phyloP scores from a whole-genome alignment of 2,329 filamentous ascomycete genomes.

The Colletotrichum tamarilloi region DNA sequence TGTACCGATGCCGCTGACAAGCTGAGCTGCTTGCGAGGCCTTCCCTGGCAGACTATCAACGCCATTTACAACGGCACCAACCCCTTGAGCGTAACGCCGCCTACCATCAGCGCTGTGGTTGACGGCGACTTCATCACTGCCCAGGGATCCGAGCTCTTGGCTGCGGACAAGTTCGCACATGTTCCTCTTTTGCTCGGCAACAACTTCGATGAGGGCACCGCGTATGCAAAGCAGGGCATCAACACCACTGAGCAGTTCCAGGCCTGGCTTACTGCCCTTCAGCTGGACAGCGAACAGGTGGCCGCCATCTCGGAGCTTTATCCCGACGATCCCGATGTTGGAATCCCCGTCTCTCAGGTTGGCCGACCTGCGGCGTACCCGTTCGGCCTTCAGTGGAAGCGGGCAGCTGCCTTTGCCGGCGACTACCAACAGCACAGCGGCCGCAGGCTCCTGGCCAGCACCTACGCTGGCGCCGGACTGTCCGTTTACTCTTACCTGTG shows the following conservation, averaged over 20 bases:
- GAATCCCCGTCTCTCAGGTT: conserved; percentile 56
- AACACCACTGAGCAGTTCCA: conserved; percentile 66
- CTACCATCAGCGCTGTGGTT: conserved; percentile 40
- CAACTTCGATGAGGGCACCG: conserved; percentile 74
- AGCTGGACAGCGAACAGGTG: conserved; percentile 42
- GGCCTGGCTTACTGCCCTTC: conserved; percentile 49
- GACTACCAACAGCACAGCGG: conserved; percentile 67
- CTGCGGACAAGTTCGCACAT: conserved; percentile 68
- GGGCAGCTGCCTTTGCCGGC: conserved; percentile 70
- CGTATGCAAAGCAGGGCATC: conserved; percentile 67
- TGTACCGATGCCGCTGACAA: conserved; percentile 57
- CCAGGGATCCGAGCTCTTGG: conserved; percentile 61
- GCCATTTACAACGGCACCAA: conserved; percentile 65
- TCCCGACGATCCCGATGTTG: conserved; percentile 59
- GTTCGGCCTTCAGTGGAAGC: conserved; percentile 74
- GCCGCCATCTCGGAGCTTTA: conserved; percentile 59
- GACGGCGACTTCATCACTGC: conserved; percentile 55
- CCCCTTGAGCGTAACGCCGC: conserved; percentile 41
- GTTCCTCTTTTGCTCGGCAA: conserved; percentile 73
- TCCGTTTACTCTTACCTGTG: conserved; percentile 67
- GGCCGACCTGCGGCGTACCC: conserved; percentile 61
- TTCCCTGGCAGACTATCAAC: conserved; percentile 55
- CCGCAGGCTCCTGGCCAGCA: conserved; percentile 63
- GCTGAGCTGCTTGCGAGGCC: conserved; percentile 64
- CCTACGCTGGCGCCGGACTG: conserved; percentile 58